Percentiles rank a stretch among this genome's conserved stretches.
Evolutionary conservation across 148 eudicot genomes (phyloP).

Genomic region (Chenopodium berlandieri): DNA sequence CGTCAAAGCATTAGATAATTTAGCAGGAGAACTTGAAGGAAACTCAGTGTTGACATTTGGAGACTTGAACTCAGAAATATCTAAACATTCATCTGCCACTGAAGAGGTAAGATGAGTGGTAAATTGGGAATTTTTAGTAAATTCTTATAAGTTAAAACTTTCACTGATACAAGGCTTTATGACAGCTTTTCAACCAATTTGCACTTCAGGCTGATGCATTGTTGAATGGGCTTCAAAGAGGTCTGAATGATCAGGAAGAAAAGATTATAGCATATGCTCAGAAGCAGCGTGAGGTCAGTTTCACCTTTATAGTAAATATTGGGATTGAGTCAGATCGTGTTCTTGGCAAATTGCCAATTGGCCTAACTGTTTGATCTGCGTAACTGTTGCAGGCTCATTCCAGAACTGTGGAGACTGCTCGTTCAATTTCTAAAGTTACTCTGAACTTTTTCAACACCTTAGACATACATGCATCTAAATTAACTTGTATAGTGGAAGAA

Average conservation of each 20-base stretch:
- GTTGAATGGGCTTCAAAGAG: slow-evolving; percentile 75
- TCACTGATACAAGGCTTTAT: slow-evolving; percentile 21
- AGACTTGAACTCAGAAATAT: slow-evolving; percentile 69
- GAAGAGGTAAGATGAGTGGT: slow-evolving; percentile 46
- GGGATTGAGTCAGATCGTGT: background rate
- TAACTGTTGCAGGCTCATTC: slow-evolving; percentile 71
- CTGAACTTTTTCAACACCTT: slow-evolving; percentile 64
- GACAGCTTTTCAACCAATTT: slow-evolving; percentile 79
- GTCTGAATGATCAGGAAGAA: slow-evolving; percentile 69
- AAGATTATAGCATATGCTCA: slow-evolving; percentile 68
- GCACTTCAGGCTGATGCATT: slow-evolving; percentile 79
- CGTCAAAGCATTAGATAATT: slow-evolving; percentile 67
- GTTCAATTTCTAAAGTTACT: slow-evolving; percentile 78
- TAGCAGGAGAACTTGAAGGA: slow-evolving; percentile 84
- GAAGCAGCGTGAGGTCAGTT: slow-evolving; percentile 73
- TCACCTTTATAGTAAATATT: background rate
- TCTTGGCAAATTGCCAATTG: background rate
- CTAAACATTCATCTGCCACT: slow-evolving; percentile 77
- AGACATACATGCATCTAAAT: slow-evolving; percentile 73
- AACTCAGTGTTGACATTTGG: slow-evolving; percentile 70
- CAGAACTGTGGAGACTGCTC: slow-evolving; percentile 73
- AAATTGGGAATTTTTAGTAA: background rate
- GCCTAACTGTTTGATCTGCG: background rate
- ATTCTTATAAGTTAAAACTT: background rate
- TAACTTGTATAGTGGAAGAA: slow-evolving; percentile 75